Base-by-base conservation (phyloP, 169 alveolate species). In the Theileria annulata region DNA sequence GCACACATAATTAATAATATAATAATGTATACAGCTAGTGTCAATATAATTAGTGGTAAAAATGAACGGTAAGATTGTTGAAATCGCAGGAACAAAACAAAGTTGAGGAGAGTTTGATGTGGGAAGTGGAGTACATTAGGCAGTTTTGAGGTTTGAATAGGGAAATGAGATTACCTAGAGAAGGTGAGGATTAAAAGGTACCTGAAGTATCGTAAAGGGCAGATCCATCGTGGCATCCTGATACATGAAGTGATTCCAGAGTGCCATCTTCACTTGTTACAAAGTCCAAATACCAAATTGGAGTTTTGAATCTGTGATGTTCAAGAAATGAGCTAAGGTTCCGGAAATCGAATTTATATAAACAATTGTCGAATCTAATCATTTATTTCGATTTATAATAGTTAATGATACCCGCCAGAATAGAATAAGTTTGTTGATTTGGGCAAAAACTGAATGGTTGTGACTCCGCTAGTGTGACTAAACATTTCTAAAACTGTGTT, bases 171-270 rank as follows among this genome's bases (percentile, higher is more conserved):
- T 3, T 6, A 25, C 12, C 19, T 30, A 23, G 25, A n/a, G 10
- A 15, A 60, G 64, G 31, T 15, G 19, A 17, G 23, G 5, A 30
- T 13, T 10, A n/a, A 49, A 0, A 28, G 19, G 37, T 67, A 54
- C 64, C 66, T 56, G 35, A 25, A 56, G 81, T 8, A 4, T 9
- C 64, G 71, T 81, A 81, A 5, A 68, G 63, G n/a, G 64, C 49
- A 5, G 88, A 74, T 1, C 88, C 88, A 47, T 81, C 85, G 21
- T 81, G 63, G 25, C 85, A 81, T 33, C 88, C 88, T 1, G 88
- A 82, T 5, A 81, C 56, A 31, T 81, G 83, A 13, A 81, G 37
- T 42, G n/a, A 21, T 21, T 56, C 33, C 33, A 56, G 21, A 5
- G 37, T 15, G 28, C 69, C n/a, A 23, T 70, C n/a, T 28, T 21